Evolutionary conservation across 2,329 filamentous ascomycete genomes (phyloP), one percentile per base, ranked within the genome.

Genomic region (Colletotrichum shisoi): DNA sequence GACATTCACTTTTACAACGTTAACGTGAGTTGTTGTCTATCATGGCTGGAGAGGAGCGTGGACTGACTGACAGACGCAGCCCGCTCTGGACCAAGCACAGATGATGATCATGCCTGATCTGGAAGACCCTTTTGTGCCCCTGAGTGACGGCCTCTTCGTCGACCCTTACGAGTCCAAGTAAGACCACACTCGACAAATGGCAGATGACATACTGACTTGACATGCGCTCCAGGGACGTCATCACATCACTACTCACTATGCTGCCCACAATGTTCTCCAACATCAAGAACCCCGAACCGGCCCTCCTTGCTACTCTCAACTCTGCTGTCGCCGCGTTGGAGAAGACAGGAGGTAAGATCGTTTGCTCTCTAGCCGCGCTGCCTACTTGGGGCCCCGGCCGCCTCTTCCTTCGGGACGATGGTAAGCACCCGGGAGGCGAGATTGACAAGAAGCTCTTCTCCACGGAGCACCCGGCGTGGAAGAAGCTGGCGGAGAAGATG

Each of bases 101-200:
- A 97, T 99, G 93, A 88, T 99, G 83, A 94, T 99, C 57, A 97
- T 99, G 92, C 92, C 95, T 3, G 95, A 99, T 75, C 86, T 99
- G 56, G 94, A 98, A 73, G 95, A 99, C 71, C 95, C 95, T 0
- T 99, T 99, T 76, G 89, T 98, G 17, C 94, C 95, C 3, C 83
- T 99, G 19, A 93, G 91, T 70, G 91, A 96, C 65, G 94, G 94
- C 17, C 84, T 99, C 11, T 98, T 98, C 76, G 94, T 98, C 17
- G 94, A 99, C 77, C 93, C 95, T 1, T 89, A 93, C 72, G 92
- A 97, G 77, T 95, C 93, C 52, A 94, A 91, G 83, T 87, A 80
- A 62, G 82, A 73, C 48, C 39, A 12, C 4, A 12, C 4, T 24
- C 34, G 9, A n/a, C 13, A n/a, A 42, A n/a, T 17, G 24, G n/a